Evolutionary conservation across 192 early-diverging fungal species (phyloP), one percentile per base, ranked within the genome.

Genomic region (Cetraspora pellucida): DNA sequence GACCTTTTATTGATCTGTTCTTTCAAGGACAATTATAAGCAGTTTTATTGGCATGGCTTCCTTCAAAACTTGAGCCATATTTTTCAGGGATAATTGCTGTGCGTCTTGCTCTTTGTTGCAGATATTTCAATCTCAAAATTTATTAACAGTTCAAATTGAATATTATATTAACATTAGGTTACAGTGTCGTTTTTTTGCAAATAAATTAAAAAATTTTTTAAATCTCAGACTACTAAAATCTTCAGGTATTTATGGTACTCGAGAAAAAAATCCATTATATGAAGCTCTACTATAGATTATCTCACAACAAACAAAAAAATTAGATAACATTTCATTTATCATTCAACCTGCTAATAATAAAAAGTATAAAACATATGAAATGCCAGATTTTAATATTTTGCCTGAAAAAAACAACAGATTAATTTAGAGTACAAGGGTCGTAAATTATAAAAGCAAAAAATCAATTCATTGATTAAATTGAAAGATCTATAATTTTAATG

Each of bases 211-310:
- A n/a, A n/a, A n/a, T n/a, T n/a, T n/a, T n/a, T n/a, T 37, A 37
- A 37, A 37, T 37, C 1, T 37, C 1, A 37, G 5, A 37, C 1
- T 3, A n/a, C n/a, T n/a, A 37, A 37, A 37, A 37, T 37, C 7
- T 37, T 1, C 7, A 37, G 37, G 37, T 37, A 37, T 37, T 1
- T 37, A 37, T 1, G 1, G 13, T 25, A 58, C 43, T 49, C 2
- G 19, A 28, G 16, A 49, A 13, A 25, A 5, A 11, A 50, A 7
- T 28, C 1, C 4, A 30, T 8, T 74, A 21, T 74, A 74, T 31
- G 73, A 74, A 61, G 44, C 58, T 13, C 28, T 74, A 28, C 25
- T 58, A 46, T 74, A 58, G 73, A 44, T 74, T 27, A 74, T 74
- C 45, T 50, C 25, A 4, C 55, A 74, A 61, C 73, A 74, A 74